phyloP scores from a whole-genome alignment of 1,284 basidiomycete genomes.

The Sparassis latifolia region DNA sequence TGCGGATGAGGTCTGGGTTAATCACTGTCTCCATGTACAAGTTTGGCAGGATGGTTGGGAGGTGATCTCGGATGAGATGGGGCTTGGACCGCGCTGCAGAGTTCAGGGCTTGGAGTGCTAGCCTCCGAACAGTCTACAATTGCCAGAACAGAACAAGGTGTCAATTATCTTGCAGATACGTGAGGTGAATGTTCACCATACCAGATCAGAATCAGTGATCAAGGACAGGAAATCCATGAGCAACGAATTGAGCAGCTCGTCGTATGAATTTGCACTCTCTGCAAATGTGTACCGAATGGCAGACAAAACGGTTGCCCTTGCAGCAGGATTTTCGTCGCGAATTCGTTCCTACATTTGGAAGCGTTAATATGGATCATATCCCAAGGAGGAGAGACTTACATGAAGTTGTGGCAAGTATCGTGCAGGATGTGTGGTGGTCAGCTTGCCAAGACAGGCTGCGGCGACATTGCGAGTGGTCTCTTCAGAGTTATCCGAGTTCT shows the following conservation, averaged over 20 bases:
- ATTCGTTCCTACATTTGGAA: constrained; percentile 52
- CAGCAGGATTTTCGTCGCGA: constrained; percentile 57
- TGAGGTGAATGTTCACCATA: constrained; percentile 31
- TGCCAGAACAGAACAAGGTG: not conserved
- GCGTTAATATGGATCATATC: not conserved
- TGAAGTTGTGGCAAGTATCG: constrained; percentile 91
- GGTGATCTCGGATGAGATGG: constrained; percentile 82
- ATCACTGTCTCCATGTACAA: constrained; percentile 84
- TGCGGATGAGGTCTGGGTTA: constrained; percentile 80
- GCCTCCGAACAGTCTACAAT: constrained; percentile 73
- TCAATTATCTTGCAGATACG: constrained; percentile 1
- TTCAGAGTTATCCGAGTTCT: constrained; percentile 78
- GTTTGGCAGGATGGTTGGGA: constrained; percentile 70
- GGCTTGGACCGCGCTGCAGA: constrained; percentile 94
- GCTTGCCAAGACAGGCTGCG: constrained; percentile 93
- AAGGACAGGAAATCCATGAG: constrained; percentile 88
- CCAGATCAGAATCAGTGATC: constrained; percentile 82
- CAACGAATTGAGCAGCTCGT: constrained; percentile 81
- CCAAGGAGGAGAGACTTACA: constrained; percentile 34
- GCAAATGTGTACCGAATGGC: constrained; percentile 95
- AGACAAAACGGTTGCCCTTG: constrained; percentile 87
- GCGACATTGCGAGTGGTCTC: constrained; percentile 93
- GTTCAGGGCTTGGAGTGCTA: constrained; percentile 86
- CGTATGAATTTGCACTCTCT: constrained; percentile 78
- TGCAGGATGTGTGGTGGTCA: constrained; percentile 86